These are phyloP conservation scores for Fomitopsis schrenkii DNA, from an alignment of 1,284 basidiomycete genomes.

Conservation along the genomic window DNA sequence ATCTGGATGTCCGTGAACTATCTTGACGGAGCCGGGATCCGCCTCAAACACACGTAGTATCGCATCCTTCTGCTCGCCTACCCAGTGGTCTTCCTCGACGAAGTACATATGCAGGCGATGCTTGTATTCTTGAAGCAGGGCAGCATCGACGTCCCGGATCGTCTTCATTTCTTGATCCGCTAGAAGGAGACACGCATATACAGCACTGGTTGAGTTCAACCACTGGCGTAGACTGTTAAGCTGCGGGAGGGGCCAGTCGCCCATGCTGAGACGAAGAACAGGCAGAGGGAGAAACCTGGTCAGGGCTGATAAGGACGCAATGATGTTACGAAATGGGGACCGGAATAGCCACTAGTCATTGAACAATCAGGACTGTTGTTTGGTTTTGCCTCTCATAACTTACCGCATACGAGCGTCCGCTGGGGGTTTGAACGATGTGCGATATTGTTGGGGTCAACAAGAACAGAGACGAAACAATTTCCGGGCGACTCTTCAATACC, in stretches of 20 bases:
- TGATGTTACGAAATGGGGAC: conserved; percentile 37
- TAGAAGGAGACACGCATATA: conserved; percentile 50
- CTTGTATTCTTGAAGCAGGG: conserved; percentile 34
- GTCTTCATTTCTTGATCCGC: conserved; percentile 58
- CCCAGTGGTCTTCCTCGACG: conserved; percentile 56
- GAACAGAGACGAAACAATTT: conserved; percentile 36
- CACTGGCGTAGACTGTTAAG: conserved; percentile 42
- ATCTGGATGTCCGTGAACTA: conserved; percentile 39
- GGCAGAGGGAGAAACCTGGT: conserved; percentile 28
- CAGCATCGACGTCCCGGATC: conserved; percentile 45
- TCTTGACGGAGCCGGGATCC: conserved; percentile 28
- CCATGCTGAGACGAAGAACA: conserved; percentile 23
- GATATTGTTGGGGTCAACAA: conserved; percentile 58
- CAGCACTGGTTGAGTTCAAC: conserved; percentile 40
- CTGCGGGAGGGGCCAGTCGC: conserved; percentile 44
- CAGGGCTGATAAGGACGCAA: conserved; percentile 34
- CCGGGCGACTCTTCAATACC: conserved; percentile 45
- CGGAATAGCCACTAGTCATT: conserved; percentile 43
- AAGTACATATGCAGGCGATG: conserved; percentile 49
- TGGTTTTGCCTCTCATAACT: conserved; percentile 3
- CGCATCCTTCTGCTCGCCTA: conserved; percentile 42
- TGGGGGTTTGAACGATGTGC: conserved; percentile 52
- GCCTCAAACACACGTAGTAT: conserved; percentile 36
- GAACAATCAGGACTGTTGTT: not conserved
- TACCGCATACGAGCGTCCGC: conserved; percentile 41